Base-by-base conservation (phyloP, 2,329 filamentous ascomycete species). In the Ophiocordyceps sinensis region DNA sequence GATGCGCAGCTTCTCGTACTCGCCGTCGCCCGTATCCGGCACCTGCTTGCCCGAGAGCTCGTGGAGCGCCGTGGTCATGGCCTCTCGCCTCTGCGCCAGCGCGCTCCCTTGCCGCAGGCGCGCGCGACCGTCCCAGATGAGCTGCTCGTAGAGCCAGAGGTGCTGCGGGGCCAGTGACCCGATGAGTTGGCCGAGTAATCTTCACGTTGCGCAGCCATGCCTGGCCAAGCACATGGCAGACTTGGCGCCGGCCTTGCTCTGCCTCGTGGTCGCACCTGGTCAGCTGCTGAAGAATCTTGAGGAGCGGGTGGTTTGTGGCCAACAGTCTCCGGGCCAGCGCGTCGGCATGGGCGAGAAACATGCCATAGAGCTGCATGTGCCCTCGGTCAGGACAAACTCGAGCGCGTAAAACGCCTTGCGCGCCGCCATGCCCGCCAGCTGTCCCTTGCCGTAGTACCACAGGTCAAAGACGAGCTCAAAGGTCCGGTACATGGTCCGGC, bases 401-500 rank as follows among this genome's bases (percentile, higher is more conserved):
- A 62, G 52, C 19, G 54, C 53, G 38, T 53, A 60, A 38, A 61
- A 62, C 2, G 55, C 59, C 40, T 52, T 55, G 12, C 57, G 49
- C 13, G 59, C 59, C 21, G 59, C 59, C 52, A 61, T 54, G 12
- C 59, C 59, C 9, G 59, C 59, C 5, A 62, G 45, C 26, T 56
- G 50, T 5, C 59, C 59, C 37, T 54, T 55, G 3, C 58, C 59
- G n/a, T 55, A 51, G 21, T 48, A 53, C 58, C 58, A 62, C 11
- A 62, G 49, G 42, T 61, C 59, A 37, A 61, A 62, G 19, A 58
- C 58, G 14, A 62, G 50, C 43, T 62, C 59, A 41, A 62, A 62
- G 1, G 57, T 62, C 39, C 59, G 56, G 40, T 61, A 62, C 59
- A 62, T 62, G 37, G 59, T 62, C 28, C 59, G 59, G 39, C 59